These are phyloP conservation scores for Lyophyllum atratum DNA, from an alignment of 768 basidiomycete genomes.

Conservation along the genomic window DNA sequence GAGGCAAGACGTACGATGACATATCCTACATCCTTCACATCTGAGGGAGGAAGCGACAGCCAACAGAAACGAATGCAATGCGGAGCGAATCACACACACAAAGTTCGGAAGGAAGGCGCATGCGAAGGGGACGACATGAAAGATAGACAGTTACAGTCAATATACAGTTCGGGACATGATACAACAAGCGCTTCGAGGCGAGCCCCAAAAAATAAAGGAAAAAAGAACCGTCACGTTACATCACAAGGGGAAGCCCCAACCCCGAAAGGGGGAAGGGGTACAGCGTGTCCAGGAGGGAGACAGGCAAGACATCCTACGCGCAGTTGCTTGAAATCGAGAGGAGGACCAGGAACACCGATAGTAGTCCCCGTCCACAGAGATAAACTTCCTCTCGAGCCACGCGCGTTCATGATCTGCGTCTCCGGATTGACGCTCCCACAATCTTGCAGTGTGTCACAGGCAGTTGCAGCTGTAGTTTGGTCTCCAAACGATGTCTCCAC, in stretches of 20 bases:
- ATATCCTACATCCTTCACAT: slow-evolving; percentile 99
- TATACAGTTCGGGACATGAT: slow-evolving; percentile 35
- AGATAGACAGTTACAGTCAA: slow-evolving; percentile 47
- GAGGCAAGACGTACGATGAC: slow-evolving; percentile 72
- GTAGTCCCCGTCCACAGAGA: slow-evolving; percentile 5
- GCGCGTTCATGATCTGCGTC: slow-evolving; percentile 36
- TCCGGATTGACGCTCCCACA: slow-evolving; percentile 36
- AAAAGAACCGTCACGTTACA: slow-evolving; percentile 23
- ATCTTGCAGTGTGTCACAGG: slow-evolving; percentile 16
- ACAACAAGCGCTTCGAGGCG: slow-evolving; percentile 52
- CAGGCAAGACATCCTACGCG: slow-evolving; percentile 54
- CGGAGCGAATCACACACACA: slow-evolving; percentile 36
- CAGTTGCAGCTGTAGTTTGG: slow-evolving; percentile 14
- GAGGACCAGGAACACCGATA: slow-evolving; percentile 18
- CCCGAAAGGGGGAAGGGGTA: slow-evolving; percentile 35
- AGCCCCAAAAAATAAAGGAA: slow-evolving; percentile 25
- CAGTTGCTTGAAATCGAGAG: slow-evolving; percentile 41
- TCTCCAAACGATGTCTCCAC: slow-evolving; percentile 21
- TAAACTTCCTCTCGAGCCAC: slow-evolving; percentile 37
- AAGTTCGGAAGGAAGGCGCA: slow-evolving; percentile 23
- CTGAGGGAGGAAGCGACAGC: slow-evolving; percentile 48
- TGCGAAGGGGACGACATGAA: slow-evolving; percentile 27
- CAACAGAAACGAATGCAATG: slow-evolving; percentile 33
- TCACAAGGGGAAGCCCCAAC: slow-evolving; percentile 41
- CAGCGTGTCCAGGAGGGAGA: slow-evolving; percentile 51